These are phyloP conservation scores for Backusella tuberculispora DNA, from an alignment of 192 early-diverging fungal genomes.

Conservation along the genomic window DNA sequence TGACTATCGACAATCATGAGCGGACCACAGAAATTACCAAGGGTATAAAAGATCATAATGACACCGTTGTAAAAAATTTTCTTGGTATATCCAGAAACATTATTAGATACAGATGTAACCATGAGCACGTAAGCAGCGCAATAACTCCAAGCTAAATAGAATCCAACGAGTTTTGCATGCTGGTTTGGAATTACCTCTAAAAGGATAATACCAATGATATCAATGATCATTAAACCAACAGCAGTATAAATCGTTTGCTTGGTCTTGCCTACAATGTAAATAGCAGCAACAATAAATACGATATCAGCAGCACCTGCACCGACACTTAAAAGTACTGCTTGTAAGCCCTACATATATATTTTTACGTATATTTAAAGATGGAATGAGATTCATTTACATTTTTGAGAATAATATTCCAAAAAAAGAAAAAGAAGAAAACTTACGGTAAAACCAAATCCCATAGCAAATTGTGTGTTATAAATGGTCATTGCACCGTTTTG, in stretches of 20 bases:
- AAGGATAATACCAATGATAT: conserved; percentile 32
- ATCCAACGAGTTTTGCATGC: conserved; percentile 25
- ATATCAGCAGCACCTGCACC: conserved; percentile 23
- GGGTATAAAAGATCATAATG: conserved; percentile 27
- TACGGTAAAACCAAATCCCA: conserved; percentile 35
- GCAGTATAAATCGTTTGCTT: conserved; percentile 24
- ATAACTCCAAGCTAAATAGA: conserved; percentile 30
- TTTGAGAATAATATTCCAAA: background rate
- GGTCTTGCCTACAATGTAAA: conserved; percentile 3
- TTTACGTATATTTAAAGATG: background rate
- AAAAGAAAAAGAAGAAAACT: background rate
- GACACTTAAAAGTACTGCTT: conserved; percentile 31
- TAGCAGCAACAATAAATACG: conserved; percentile 22
- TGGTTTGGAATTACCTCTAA: conserved; percentile 18
- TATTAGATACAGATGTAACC: conserved; percentile 15
- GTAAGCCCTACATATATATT: conserved; percentile 7
- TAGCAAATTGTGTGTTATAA: conserved; percentile 22
- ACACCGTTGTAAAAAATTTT: conserved; percentile 25
- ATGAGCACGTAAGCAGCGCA: conserved; percentile 15
- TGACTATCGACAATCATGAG: conserved; percentile 29
- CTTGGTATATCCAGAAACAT: conserved; percentile 29
- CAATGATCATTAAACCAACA: background rate
- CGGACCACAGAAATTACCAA: conserved; percentile 32
- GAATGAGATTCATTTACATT: conserved; percentile 4
- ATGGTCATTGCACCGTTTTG: conserved; percentile 32